phyloP scores from a whole-genome alignment of 768 basidiomycete genomes.

The Rhizopogon vinicolor region DNA sequence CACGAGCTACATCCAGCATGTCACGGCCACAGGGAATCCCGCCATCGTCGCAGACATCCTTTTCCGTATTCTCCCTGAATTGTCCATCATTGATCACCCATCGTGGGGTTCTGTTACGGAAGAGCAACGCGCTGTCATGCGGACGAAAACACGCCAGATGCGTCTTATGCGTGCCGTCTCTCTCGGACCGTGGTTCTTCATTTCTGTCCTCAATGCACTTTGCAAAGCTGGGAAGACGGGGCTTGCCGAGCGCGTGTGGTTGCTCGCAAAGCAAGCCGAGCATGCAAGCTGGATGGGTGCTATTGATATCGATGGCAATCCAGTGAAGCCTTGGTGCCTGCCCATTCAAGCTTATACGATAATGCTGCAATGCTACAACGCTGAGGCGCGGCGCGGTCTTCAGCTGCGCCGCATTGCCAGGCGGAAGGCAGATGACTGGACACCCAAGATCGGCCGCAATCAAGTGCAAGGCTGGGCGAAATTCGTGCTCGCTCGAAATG shows the following conservation, averaged over 20 bases:
- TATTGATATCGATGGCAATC: slow-evolving; percentile 13
- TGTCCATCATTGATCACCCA: slow-evolving; percentile 35
- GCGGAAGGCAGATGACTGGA: slow-evolving; percentile 12
- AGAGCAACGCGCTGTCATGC: slow-evolving; percentile 21
- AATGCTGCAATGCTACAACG: slow-evolving; percentile 61
- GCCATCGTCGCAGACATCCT: slow-evolving; percentile 42
- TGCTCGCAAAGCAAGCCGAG: slow-evolving; percentile 56
- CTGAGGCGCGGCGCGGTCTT: slow-evolving; percentile 33
- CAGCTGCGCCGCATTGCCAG: slow-evolving; percentile 7
- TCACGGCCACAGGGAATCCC: slow-evolving; percentile 46
- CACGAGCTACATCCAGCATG: slow-evolving; percentile 46
- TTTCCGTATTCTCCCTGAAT: slow-evolving; percentile 53
- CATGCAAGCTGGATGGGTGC: slow-evolving; percentile 33
- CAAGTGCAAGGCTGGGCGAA: slow-evolving; percentile 32
- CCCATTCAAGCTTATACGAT: slow-evolving; percentile 65
- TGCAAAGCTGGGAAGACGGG: slow-evolving; percentile 49
- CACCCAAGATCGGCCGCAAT: slow-evolving; percentile 11
- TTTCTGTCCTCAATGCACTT: slow-evolving; percentile 56
- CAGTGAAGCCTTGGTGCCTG: slow-evolving; percentile 53
- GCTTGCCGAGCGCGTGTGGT: slow-evolving; percentile 61
- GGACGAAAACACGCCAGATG: slow-evolving; percentile 20
- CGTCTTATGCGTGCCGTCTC: slow-evolving; percentile 37
- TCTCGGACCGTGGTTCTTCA: slow-evolving; percentile 59
- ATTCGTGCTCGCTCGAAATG: slow-evolving; percentile 22
- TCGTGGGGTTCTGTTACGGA: slow-evolving; percentile 26